These are phyloP conservation scores for Zygoascus ofunaensis DNA, from an alignment of 805 yeast genomes.

Conservation along the genomic window DNA sequence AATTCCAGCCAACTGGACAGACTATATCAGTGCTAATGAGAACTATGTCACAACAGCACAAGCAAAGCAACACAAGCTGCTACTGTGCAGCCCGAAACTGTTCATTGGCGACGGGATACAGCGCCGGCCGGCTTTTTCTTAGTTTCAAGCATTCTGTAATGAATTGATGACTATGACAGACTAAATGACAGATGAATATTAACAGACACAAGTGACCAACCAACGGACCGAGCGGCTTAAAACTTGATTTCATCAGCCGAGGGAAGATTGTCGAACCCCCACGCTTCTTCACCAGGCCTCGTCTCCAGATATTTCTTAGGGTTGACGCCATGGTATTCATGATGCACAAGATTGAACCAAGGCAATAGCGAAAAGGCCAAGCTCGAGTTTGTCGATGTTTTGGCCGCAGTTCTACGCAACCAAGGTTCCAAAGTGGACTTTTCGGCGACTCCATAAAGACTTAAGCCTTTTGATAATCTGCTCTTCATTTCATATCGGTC, in stretches of 20 bases:
- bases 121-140: too few relatives aligned
- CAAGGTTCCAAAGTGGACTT: constrained; percentile 53
- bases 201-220: too few relatives aligned
- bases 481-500: constrained; percentile 69
- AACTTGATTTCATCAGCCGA: not conserved
- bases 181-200: too few relatives aligned
- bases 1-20: constrained; percentile 10
- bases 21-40: constrained; percentile 9
- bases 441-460: constrained; percentile 49
- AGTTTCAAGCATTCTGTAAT: too few relatives aligned
- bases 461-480: constrained; percentile 51
- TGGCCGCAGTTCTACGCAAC: constrained; percentile 63
- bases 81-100: constrained; percentile 1
- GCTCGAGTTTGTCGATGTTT: constrained; percentile 68
- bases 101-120: not conserved
- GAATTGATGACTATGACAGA: too few relatives aligned
- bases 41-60: constrained; percentile 4
- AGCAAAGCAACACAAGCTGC: too few relatives aligned
- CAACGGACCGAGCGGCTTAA: not conserved
- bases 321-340: constrained; percentile 75
- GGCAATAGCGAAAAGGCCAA: constrained; percentile 54
- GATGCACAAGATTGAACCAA: constrained; percentile 74
- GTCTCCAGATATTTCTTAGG: constrained; percentile 43
- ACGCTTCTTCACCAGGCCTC: constrained; percentile 47
- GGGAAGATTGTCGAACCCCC: constrained; percentile 36